These are phyloP conservation scores for Bathelium albidoporum DNA, from an alignment of 495 filamentous ascomycete species.

Conservation along the genomic window DNA sequence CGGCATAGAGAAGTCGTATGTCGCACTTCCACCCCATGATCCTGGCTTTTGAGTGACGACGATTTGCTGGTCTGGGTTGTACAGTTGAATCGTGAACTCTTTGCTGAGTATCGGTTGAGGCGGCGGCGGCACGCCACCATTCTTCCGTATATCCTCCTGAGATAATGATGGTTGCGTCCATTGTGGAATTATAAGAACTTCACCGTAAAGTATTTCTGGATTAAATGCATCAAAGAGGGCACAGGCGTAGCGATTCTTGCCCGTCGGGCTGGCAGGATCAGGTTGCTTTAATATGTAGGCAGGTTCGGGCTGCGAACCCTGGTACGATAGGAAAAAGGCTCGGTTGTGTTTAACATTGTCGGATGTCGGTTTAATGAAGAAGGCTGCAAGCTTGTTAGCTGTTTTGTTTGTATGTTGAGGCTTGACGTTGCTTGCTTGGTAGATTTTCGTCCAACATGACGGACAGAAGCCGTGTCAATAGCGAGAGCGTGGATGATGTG, in stretches of 20 bases:
- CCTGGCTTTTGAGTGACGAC: constrained; percentile 57
- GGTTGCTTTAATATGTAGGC: constrained; percentile 69
- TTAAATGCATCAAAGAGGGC: constrained; percentile 77
- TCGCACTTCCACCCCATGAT: constrained; percentile 64
- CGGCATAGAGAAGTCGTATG: constrained; percentile 90
- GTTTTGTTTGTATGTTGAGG: constrained; percentile 30
- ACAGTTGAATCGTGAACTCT: constrained; percentile 74
- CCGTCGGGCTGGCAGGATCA: constrained; percentile 55
- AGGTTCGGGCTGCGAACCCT: constrained; percentile 67
- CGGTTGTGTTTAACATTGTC: constrained; percentile 44
- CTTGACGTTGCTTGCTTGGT: constrained; percentile 46
- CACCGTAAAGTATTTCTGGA: constrained; percentile 72
- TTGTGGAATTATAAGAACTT: constrained; percentile 73
- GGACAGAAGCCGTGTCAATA: neutral
- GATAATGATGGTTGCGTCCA: constrained; percentile 75
- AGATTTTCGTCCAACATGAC: constrained; percentile 91
- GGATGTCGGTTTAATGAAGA: constrained; percentile 46
- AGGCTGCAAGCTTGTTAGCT: constrained; percentile 40
- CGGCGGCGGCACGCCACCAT: constrained; percentile 56
- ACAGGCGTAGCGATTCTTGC: constrained; percentile 74
- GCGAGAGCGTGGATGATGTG: neutral
- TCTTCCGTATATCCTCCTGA: constrained; percentile 64
- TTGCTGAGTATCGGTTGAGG: constrained; percentile 69
- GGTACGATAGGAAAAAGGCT: constrained; percentile 62
- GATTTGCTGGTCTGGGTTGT: constrained; percentile 86